Conservation (phyloP, 2,329 filamentous ascomycete genomes). For the Graphiopsis chlorocephala region DNA sequence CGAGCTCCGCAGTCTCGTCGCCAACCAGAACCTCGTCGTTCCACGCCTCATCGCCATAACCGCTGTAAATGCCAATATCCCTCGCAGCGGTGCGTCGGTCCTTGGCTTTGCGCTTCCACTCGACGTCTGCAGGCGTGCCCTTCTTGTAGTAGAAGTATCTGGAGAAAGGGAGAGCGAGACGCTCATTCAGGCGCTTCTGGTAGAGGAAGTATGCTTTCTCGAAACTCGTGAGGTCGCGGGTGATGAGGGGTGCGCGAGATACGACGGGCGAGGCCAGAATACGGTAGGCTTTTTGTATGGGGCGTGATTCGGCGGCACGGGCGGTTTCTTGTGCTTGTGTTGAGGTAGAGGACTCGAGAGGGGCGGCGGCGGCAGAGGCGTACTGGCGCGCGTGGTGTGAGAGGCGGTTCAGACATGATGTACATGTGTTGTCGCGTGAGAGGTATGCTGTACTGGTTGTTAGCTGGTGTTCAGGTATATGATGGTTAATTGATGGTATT, state of each 20-base stretch:
- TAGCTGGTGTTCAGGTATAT: neutral
- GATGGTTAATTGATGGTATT: neutral
- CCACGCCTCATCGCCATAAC: constrained; percentile 72
- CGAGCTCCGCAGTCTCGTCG: constrained; percentile 63
- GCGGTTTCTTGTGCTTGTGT: constrained; percentile 27
- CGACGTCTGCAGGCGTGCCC: constrained; percentile 76
- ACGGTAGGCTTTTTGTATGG: constrained; percentile 42
- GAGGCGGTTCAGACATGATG: constrained; percentile 44
- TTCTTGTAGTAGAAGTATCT: constrained; percentile 94
- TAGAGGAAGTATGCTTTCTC: constrained; percentile 95
- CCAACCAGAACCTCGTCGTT: constrained; percentile 86
- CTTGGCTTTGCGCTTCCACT: constrained; percentile 84
- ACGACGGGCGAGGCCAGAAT: constrained; percentile 70
- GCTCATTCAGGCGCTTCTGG: constrained; percentile 94
- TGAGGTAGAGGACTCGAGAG: constrained; percentile 25
- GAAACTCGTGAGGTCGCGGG: constrained; percentile 78
- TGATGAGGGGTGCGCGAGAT: constrained; percentile 83
- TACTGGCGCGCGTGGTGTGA: constrained; percentile 34
- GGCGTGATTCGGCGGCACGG: constrained; percentile 46
- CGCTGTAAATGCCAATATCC: constrained; percentile 82
- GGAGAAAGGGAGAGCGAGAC: constrained; percentile 80
- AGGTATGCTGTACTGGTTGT: constrained; percentile 28
- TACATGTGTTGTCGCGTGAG: constrained; percentile 44
- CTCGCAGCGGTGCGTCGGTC: constrained; percentile 75
- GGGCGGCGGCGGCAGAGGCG: constrained; percentile 38